Conservation (phyloP, 2,329 filamentous ascomycete species). For the Talaromyces piceae region DNA sequence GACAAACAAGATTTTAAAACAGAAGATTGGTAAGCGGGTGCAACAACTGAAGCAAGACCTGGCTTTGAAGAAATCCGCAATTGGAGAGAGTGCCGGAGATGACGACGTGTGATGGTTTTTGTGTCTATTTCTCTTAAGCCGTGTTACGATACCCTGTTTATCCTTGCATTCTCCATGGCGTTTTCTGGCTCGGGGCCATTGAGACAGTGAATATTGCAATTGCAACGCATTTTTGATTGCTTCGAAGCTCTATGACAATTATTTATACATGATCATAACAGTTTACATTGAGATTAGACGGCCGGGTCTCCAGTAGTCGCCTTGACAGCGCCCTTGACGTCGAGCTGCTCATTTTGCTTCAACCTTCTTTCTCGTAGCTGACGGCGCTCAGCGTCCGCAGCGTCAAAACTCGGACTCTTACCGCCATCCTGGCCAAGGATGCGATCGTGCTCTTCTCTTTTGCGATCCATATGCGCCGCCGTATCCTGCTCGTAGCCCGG, state of each 20-base stretch:
- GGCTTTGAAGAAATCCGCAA: slow-evolving; percentile 36
- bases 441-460: slow-evolving; percentile 27
- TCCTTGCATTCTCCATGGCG: not conserved
- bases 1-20: slow-evolving; percentile 33
- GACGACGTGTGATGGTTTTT: not conserved
- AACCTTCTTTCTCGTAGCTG: slow-evolving; percentile 20
- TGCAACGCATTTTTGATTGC: no score
- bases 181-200: not conserved
- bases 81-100: slow-evolving; percentile 27
- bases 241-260: no score
- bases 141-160: slow-evolving; percentile 5
- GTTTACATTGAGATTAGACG: no score
- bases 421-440: slow-evolving; percentile 22
- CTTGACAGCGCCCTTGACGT: slow-evolving; percentile 22
- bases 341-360: slow-evolving; percentile 20
- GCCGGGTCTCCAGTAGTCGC: slow-evolving; percentile 22
- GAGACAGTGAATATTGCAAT: not conserved
- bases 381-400: slow-evolving; percentile 16
- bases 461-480: slow-evolving; percentile 26
- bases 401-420: slow-evolving; percentile 13
- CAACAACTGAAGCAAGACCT: slow-evolving; percentile 38
- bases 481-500: slow-evolving; percentile 26
- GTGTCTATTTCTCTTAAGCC: not conserved
- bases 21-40: slow-evolving; percentile 38
- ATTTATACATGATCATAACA: no score